Evolutionary conservation across 441 rosid species (phyloP).

Genomic region (Euphorbia schlechtendalii): DNA sequence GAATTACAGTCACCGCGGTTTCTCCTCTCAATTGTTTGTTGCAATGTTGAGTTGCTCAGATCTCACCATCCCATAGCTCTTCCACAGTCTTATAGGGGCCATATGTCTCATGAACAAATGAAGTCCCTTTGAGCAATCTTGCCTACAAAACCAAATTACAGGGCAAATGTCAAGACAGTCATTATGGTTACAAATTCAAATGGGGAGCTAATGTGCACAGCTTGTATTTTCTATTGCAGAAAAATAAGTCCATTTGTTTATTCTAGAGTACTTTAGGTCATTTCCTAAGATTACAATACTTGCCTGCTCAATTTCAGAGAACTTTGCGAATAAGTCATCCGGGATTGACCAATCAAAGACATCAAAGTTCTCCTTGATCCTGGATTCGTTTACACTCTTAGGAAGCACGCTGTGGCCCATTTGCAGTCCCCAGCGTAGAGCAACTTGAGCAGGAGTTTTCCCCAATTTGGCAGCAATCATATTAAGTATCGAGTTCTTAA

Average conservation of each 20-base stretch:
- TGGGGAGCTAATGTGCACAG: too few relatives aligned
- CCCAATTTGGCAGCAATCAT: slow-evolving; percentile 59
- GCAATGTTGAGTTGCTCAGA: slow-evolving; percentile 24
- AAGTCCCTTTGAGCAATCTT: slow-evolving; percentile 50
- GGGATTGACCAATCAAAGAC: slow-evolving; percentile 74
- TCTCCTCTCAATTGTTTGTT: too few relatives aligned
- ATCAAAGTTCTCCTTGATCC: slow-evolving; percentile 67
- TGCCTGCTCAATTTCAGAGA: slow-evolving; percentile 71
- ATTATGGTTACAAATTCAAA: neutral
- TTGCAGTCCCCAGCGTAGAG: slow-evolving; percentile 76
- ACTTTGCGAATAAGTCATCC: slow-evolving; percentile 46
- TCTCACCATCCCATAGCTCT: slow-evolving; percentile 86
- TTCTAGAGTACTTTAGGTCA: too few relatives aligned
- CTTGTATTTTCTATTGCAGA: too few relatives aligned
- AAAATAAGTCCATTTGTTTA: too few relatives aligned
- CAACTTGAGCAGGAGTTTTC: slow-evolving; percentile 67
- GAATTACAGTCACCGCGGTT: too few relatives aligned
- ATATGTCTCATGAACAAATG: slow-evolving; percentile 41
- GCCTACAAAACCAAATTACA: slow-evolving; percentile 38
- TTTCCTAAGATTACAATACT: too few relatives aligned
- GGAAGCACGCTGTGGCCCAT: slow-evolving; percentile 81
- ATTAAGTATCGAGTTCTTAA: slow-evolving; percentile 39
- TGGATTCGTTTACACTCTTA: slow-evolving; percentile 51
- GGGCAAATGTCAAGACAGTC: too few relatives aligned
- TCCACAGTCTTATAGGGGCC: slow-evolving; percentile 54